These are phyloP conservation scores for Lodderomyces elongisporus DNA, from an alignment of 1,139 yeast species.

Conservation along the genomic window DNA sequence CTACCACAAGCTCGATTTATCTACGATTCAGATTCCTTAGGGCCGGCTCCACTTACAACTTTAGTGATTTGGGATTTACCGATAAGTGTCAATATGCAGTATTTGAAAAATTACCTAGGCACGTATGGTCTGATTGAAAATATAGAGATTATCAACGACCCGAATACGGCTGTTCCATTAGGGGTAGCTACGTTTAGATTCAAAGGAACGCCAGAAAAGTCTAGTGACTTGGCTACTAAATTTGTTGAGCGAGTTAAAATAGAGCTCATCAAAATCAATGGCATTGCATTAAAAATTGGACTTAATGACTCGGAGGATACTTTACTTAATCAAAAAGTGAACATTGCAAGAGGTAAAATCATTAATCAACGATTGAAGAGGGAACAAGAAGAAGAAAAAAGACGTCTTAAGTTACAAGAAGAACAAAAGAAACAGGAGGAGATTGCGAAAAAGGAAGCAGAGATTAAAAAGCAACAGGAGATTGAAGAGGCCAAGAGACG, in stretches of 20 bases:
- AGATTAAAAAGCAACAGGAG: constrained; percentile 12
- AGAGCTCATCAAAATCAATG: constrained; percentile 36
- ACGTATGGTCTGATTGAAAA: constrained; percentile 55
- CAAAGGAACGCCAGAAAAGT: constrained; percentile 52
- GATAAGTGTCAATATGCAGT: constrained; percentile 43
- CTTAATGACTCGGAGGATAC: constrained; percentile 34
- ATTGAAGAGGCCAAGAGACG: constrained; percentile 8
- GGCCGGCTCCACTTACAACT: constrained; percentile 70
- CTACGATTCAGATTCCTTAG: constrained; percentile 69
- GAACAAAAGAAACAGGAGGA: constrained; percentile 15
- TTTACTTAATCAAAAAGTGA: constrained; percentile 27
- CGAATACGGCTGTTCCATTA: constrained; percentile 72
- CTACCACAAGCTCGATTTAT: constrained; percentile 51
- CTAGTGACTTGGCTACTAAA: constrained; percentile 42
- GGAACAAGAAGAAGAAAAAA: constrained; percentile 22
- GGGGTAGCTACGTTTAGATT: constrained; percentile 67
- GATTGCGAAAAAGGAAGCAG: constrained; percentile 12
- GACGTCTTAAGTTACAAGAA: constrained; percentile 10
- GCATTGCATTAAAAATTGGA: constrained; percentile 31
- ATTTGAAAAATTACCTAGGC: constrained; percentile 48
- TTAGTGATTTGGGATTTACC: constrained; percentile 64
- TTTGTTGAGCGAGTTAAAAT: constrained; percentile 25
- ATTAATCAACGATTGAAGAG: constrained; percentile 27
- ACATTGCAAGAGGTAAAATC: constrained; percentile 28
- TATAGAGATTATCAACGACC: constrained; percentile 62